Percentiles rank a stretch among this genome's conserved stretches.
phyloP scores from a whole-genome alignment of 306 rosid species.

The peach (Prunus persica) region Prunus_persica_NCBIv2 NC_034011.1:6178501-6179000 shows the following conservation, averaged over 20 bases:
- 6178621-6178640: not conserved
- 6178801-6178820: too few species aligned
- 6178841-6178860: too few species aligned
- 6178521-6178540: not conserved
- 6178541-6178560: not conserved
- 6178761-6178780: not conserved
- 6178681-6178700: too few species aligned
- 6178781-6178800: not conserved
- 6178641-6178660: not conserved
- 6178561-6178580: not conserved
- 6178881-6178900: not conserved
- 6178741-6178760: not conserved
- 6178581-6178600: not conserved
- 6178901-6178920: conserved; percentile 29
- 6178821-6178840: not conserved
- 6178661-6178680: not conserved
- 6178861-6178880: too few species aligned
- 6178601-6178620: not conserved
- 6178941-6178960: conserved; percentile 21
- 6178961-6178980: conserved; percentile 17
- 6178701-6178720: not conserved
- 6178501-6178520: not conserved
- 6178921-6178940: conserved; percentile 18
- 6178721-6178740: not conserved
- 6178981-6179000: not conserved